Evolutionary conservation across 352 stramenopile genomes (phyloP).

Genomic region (Pythium dissimile): DNA sequence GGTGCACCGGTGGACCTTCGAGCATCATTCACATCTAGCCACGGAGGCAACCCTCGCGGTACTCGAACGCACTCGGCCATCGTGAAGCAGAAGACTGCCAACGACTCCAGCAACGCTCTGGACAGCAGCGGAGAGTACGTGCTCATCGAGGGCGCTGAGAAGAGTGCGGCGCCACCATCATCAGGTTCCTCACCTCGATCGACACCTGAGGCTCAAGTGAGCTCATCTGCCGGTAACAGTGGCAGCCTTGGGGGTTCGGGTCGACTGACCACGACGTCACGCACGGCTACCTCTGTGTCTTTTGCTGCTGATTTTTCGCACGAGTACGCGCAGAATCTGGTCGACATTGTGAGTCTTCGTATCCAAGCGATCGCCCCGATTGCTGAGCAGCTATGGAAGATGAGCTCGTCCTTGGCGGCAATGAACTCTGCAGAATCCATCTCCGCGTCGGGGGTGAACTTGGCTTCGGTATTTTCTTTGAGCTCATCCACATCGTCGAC

Average conservation of each 20-base stretch:
- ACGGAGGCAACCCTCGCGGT: background rate
- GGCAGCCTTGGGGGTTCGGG: background rate
- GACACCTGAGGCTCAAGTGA: background rate
- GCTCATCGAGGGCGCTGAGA: conserved; percentile 46
- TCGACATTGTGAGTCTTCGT: conserved; percentile 61
- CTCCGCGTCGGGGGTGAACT: conserved; percentile 28
- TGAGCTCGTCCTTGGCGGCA: conserved; percentile 24
- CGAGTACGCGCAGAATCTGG: conserved; percentile 51
- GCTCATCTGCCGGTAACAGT: background rate
- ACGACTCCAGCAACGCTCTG: conserved; percentile 20
- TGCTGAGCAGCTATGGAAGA: conserved; percentile 59
- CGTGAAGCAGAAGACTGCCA: conserved; percentile 12
- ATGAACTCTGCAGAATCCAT: conserved; percentile 18
- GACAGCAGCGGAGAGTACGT: conserved; percentile 70
- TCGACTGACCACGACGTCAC: background rate
- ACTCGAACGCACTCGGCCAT: conserved; percentile 7
- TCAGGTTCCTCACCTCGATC: background rate
- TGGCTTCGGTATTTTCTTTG: conserved; percentile 58
- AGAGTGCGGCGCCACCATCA: conserved; percentile 1
- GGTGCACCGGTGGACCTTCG: conserved; percentile 1
- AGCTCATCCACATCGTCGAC: conserved; percentile 51
- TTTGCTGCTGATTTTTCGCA: conserved; percentile 27
- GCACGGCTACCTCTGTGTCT: conserved; percentile 1
- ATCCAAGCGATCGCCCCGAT: conserved; percentile 63
- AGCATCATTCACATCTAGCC: background rate